Evolutionary conservation across 2,329 filamentous ascomycete genomes (phyloP).

Genomic region (Huntiella bhutanensis): DNA sequence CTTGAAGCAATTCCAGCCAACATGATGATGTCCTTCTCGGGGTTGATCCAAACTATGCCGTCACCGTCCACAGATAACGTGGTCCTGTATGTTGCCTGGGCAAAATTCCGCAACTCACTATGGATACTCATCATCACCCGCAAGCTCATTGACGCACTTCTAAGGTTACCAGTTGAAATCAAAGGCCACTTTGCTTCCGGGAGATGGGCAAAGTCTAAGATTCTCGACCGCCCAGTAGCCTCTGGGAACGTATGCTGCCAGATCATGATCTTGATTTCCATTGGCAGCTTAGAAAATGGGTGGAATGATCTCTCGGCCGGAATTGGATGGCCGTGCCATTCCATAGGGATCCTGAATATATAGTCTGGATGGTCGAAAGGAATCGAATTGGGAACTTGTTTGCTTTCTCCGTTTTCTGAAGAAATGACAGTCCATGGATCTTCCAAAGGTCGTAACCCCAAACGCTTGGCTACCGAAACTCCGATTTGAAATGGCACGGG

Average conservation of each 20-base stretch:
- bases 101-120: conserved; percentile 3
- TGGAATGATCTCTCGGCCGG: not conserved
- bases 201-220: not conserved
- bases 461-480: not conserved
- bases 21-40: conserved; percentile 4
- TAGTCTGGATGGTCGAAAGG: too few relatives aligned
- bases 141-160: not conserved
- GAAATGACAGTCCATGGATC: too few relatives aligned
- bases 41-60: conserved; percentile 2
- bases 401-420: too few relatives aligned
- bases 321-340: not conserved
- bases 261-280: conserved; percentile 5
- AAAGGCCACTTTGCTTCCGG: not conserved
- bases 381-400: too few relatives aligned
- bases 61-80: not conserved
- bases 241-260: conserved; percentile 8
- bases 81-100: not conserved
- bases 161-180: not conserved
- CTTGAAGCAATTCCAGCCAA: not conserved
- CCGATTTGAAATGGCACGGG: not conserved
- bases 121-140: conserved; percentile 8
- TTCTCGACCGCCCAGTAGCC: not conserved
- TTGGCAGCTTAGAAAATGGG: conserved; percentile 1
- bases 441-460: too few relatives aligned
- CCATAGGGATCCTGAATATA: not conserved